Evolutionary conservation across 108 stramenopile genomes (phyloP), one percentile per base, ranked within the genome.

Genomic region (Discostella stelligeroides): DNA sequence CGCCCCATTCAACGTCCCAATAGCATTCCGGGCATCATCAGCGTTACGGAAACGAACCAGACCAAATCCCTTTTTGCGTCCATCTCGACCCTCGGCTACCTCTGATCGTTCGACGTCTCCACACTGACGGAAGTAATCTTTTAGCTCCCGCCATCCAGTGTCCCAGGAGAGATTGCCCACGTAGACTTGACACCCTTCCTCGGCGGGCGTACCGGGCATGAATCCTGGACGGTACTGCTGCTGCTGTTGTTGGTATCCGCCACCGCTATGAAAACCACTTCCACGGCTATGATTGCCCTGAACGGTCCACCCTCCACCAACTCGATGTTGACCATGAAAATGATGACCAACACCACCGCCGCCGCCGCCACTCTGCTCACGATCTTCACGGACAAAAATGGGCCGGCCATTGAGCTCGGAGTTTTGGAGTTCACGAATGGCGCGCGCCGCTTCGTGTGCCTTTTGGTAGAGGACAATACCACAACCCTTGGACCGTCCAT

Each of bases 381-480:
- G 84, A 69, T 98, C 96, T 70, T 96, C 97, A 24, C 97, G 89
- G 18, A 96, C 81, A 29, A 87, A 86, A 56, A 98, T 92, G 21
- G 82, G 84, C 23, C 94, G 81, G 15, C 94, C 94, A 34, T 95
- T 79, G 34, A 98, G 73, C 39, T 85, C 82, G 11, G 90, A 68
- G 60, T 89, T 82, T 68, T 94, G 85, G 24, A 98, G 84, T 68
- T 90, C 85, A 30, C 82, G 84, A 62, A 95, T 98, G 47, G 97
- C 97, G 18, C 85, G 70, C 18, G 69, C 80, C 10, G 97, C 98
- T 50, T 96, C 96, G 53, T 86, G 78, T 0, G 94, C 79, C n/a
- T 79, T 82, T 73, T 93, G 92, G 73, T 85, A 99, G 47, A 91
- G 84, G 24, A 98, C 98, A 48, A 97, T 84, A 51, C 94, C 98